These are phyloP conservation scores for Fusarium setosum DNA, from an alignment of 2,329 filamentous ascomycete genomes.

Conservation along the genomic window DNA sequence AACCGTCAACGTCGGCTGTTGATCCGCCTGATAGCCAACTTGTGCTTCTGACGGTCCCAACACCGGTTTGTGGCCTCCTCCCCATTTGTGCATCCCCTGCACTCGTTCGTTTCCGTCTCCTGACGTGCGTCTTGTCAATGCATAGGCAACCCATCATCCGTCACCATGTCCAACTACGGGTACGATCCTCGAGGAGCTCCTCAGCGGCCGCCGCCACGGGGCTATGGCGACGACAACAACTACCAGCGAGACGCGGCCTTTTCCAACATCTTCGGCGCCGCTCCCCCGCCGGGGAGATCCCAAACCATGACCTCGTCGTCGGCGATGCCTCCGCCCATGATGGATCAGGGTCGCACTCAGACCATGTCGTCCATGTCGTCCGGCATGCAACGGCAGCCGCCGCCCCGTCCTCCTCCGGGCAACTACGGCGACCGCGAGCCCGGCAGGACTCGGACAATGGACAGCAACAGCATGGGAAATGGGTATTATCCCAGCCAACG, in stretches of 20 bases:
- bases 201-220: constrained; percentile 51
- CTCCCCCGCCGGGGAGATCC: constrained; percentile 87
- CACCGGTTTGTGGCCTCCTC: constrained; percentile 34
- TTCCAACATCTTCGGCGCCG: constrained; percentile 92
- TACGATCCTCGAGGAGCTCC: constrained; percentile 63
- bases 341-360: constrained; percentile 75
- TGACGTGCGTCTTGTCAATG: constrained; percentile 23
- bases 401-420: constrained; percentile 62
- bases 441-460: constrained; percentile 46
- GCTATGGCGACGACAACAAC: constrained; percentile 64
- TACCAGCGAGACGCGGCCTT: constrained; percentile 93
- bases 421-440: constrained; percentile 50
- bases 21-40: constrained; percentile 39
- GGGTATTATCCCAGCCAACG: constrained; percentile 67
- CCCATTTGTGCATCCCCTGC: neutral
- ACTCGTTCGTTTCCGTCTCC: constrained; percentile 7
- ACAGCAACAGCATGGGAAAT: constrained; percentile 54
- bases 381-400: constrained; percentile 72
- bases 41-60: constrained; percentile 37
- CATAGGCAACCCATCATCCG: constrained; percentile 24
- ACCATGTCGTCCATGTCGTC: constrained; percentile 74
- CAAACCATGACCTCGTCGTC: constrained; percentile 95
- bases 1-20: constrained; percentile 47
- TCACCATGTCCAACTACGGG: constrained; percentile 69
- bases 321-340: constrained; percentile 64